A percentile compares a stretch with the other conserved stretches of the same genome.
Evolutionary conservation across 2,329 filamentous ascomycete genomes (phyloP).

Genomic region (Beauveria varroae): DNA sequence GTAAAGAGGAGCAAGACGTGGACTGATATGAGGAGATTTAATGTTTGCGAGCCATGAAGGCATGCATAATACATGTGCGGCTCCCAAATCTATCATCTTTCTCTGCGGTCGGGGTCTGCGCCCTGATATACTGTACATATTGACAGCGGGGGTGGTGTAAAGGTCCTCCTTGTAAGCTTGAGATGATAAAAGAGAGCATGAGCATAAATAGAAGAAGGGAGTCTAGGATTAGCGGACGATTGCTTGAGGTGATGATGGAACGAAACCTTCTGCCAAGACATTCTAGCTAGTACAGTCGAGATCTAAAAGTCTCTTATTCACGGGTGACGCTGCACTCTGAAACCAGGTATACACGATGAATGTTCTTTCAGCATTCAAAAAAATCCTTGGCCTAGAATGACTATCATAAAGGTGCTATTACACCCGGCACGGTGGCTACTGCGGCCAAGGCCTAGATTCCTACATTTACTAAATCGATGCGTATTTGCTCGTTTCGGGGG

Average conservation of each 20-base stretch:
- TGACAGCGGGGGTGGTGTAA: neutral
- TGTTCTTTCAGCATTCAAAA: neutral
- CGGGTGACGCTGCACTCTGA: neutral
- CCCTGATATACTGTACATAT: conserved; percentile 6
- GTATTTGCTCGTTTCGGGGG: too few relatives aligned
- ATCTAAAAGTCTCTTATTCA: neutral
- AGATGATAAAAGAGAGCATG: neutral
- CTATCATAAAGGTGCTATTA: neutral
- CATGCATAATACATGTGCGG: neutral
- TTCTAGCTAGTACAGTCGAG: neutral
- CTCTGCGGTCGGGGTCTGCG: neutral
- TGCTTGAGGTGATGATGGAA: neutral
- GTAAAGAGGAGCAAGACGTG: neutral
- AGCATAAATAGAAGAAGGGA: neutral
- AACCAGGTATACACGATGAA: neutral
- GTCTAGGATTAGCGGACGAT: neutral
- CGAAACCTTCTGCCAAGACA: neutral
- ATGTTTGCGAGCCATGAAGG: neutral
- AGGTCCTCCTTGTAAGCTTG: neutral
- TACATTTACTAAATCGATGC: neutral
- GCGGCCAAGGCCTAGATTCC: neutral
- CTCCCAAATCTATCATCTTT: neutral
- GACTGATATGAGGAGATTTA: conserved; percentile 8
- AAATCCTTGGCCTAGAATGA: neutral
- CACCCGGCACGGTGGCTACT: neutral